Evolutionary conservation across 805 yeast genomes (phyloP).

Genomic region (Candida suzukii): DNA sequence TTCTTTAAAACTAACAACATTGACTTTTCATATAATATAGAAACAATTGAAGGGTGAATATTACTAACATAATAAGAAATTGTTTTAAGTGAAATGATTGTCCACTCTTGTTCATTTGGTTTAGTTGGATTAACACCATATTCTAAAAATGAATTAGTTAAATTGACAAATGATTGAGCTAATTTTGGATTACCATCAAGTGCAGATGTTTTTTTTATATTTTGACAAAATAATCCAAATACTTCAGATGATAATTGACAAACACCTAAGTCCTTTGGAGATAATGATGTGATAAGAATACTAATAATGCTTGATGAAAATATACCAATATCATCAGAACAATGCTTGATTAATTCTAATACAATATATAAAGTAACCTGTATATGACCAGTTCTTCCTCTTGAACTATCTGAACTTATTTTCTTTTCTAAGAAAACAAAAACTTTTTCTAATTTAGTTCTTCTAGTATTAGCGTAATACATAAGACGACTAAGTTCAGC

Average conservation of each 20-base stretch:
- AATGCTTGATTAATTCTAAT: slow-evolving; percentile 60
- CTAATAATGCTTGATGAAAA: slow-evolving; percentile 64
- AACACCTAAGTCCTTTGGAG: slow-evolving; percentile 54
- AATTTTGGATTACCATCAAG: slow-evolving; percentile 41
- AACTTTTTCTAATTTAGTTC: slow-evolving; percentile 85
- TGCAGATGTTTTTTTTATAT: slow-evolving; percentile 17
- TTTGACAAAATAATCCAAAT: slow-evolving; percentile 22
- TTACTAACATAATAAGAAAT: slow-evolving; percentile 29
- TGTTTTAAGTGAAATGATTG: slow-evolving; percentile 32
- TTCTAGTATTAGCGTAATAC: slow-evolving; percentile 84
- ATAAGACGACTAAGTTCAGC: slow-evolving; percentile 84
- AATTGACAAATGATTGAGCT: slow-evolving; percentile 30
- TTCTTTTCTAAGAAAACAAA: slow-evolving; percentile 59
- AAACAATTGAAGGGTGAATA: slow-evolving; percentile 15
- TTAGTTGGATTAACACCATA: slow-evolving; percentile 14
- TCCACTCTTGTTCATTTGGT: slow-evolving; percentile 39
- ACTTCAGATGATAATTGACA: slow-evolving; percentile 36
- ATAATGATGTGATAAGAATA: slow-evolving; percentile 46
- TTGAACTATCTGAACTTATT: slow-evolving; percentile 52
- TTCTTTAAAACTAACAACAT: slow-evolving; percentile 33
- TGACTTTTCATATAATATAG: slow-evolving; percentile 20
- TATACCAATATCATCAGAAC: slow-evolving; percentile 78
- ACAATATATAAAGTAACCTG: slow-evolving; percentile 74
- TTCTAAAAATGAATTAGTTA: slow-evolving; percentile 17
- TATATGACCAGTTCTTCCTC: slow-evolving; percentile 68